phyloP scores from a whole-genome alignment of 768 basidiomycete species.

The Tricholoma flavovirens region DNA sequence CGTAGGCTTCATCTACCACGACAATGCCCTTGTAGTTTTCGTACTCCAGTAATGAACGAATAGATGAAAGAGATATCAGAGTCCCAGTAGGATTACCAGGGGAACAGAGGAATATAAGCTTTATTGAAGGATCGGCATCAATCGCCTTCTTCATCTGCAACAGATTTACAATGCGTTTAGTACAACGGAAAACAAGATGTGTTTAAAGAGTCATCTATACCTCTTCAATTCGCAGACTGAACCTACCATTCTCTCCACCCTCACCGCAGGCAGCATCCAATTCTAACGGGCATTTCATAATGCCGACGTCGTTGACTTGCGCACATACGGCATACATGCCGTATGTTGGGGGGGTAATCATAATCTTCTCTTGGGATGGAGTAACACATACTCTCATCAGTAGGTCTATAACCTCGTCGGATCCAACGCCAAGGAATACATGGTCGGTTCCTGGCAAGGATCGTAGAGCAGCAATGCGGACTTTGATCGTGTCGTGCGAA shows the following conservation, averaged over 20 bases:
- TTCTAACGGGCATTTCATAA: constrained; percentile 73
- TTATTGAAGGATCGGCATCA: constrained; percentile 68
- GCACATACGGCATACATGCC: constrained; percentile 97
- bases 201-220: constrained; percentile 36
- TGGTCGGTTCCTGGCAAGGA: constrained; percentile 56
- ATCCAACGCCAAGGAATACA: constrained; percentile 93
- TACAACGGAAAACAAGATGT: neutral
- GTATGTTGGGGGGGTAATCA: constrained; percentile 93
- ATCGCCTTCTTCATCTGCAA: constrained; percentile 65
- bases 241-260: constrained; percentile 65
- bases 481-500: constrained; percentile 74
- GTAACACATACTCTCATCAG: constrained; percentile 85
- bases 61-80: constrained; percentile 61
- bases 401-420: constrained; percentile 94
- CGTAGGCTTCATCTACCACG: constrained; percentile 95
- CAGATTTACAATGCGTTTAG: neutral
- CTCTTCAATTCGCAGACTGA: constrained; percentile 69
- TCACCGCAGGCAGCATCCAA: constrained; percentile 56
- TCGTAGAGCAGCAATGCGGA: constrained; percentile 67
- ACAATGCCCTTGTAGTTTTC: constrained; percentile 85
- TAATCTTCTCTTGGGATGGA: constrained; percentile 74
- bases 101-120: constrained; percentile 91
- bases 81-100: constrained; percentile 98
- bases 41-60: constrained; percentile 71
- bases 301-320: constrained; percentile 86